phyloP scores from a whole-genome alignment of 208 protist species.

The Leishmania arabica region DNA sequence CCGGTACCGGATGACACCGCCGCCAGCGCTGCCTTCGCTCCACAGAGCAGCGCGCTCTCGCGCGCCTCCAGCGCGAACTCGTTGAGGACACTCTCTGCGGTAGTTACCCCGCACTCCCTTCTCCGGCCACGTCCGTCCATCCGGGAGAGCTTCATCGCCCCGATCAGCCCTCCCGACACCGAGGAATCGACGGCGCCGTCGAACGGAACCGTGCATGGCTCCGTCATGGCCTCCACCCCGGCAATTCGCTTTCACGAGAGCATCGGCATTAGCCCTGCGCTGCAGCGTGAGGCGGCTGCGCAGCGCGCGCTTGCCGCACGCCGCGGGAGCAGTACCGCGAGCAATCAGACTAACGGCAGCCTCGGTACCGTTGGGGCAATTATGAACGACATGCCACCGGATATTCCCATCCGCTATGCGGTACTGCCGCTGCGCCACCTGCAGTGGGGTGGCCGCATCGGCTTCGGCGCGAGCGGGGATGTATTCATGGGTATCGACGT shows the following conservation, averaged over 20 bases:
- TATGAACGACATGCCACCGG: slow-evolving; percentile 24
- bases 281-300: slow-evolving; percentile 13
- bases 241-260: slow-evolving; percentile 26
- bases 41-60: not conserved
- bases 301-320: slow-evolving; percentile 14
- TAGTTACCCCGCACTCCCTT: slow-evolving; percentile 30
- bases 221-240: slow-evolving; percentile 2
- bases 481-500: slow-evolving; percentile 81
- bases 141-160: slow-evolving; percentile 31
- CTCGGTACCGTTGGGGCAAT: slow-evolving; percentile 1
- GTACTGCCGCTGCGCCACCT: slow-evolving; percentile 51
- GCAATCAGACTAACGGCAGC: not conserved
- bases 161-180: slow-evolving; percentile 20
- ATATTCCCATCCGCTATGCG: slow-evolving; percentile 39
- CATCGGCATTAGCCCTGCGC: slow-evolving; percentile 16
- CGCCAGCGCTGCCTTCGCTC: not conserved
- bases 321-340: not conserved
- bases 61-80: not conserved
- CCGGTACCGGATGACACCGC: not conserved
- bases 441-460: slow-evolving; percentile 68
- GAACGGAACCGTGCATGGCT: not conserved
- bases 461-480: slow-evolving; percentile 53
- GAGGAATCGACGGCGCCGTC: slow-evolving; percentile 12
- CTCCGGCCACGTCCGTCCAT: slow-evolving; percentile 24
- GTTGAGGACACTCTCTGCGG: slow-evolving; percentile 5